A percentile compares a stretch with the other conserved stretches of the same genome.
These are phyloP conservation scores for Apiotrichum brassicae DNA, from an alignment of 1,284 basidiomycete species.

Conservation along the genomic window DNA sequence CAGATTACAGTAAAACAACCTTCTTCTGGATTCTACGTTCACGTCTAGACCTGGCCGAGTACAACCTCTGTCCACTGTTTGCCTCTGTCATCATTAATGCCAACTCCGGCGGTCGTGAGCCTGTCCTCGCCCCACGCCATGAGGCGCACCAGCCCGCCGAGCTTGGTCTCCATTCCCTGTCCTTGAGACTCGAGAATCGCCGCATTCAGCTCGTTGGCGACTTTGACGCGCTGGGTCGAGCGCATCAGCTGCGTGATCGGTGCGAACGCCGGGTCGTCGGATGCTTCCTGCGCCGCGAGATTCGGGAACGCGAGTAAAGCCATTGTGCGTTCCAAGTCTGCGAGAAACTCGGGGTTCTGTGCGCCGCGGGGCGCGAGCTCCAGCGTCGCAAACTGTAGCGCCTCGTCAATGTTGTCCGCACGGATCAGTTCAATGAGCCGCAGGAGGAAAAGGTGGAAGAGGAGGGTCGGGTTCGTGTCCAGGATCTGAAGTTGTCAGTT, in stretches of 20 bases:
- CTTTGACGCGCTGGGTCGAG: slow-evolving; percentile 80
- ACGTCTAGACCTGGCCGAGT: slow-evolving; percentile 5
- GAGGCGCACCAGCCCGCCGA: slow-evolving; percentile 76
- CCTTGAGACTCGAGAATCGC: slow-evolving; percentile 87
- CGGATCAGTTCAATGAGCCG: slow-evolving; percentile 92
- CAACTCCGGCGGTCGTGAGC: slow-evolving; percentile 54
- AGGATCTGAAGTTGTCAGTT: slow-evolving; percentile 66
- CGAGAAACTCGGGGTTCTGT: slow-evolving; percentile 86
- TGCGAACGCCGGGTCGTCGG: slow-evolving; percentile 36
- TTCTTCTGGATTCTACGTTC: not conserved
- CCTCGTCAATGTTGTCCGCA: slow-evolving; percentile 67
- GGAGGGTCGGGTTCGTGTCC: slow-evolving; percentile 81
- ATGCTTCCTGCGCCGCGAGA: slow-evolving; percentile 47
- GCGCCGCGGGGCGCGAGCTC: slow-evolving; percentile 92
- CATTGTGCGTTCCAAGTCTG: slow-evolving; percentile 92
- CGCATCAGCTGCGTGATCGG: slow-evolving; percentile 57
- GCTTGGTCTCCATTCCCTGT: slow-evolving; percentile 85
- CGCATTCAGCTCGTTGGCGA: slow-evolving; percentile 84
- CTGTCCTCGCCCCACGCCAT: slow-evolving; percentile 81
- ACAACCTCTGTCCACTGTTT: slow-evolving; percentile 17
- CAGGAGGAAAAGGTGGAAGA: slow-evolving; percentile 90
- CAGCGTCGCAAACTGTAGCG: slow-evolving; percentile 81
- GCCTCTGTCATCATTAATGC: slow-evolving; percentile 16
- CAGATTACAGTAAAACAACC: not conserved
- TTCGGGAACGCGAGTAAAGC: slow-evolving; percentile 79